These are phyloP conservation scores for Nothomitra cinnamomea DNA, from an alignment of 2,329 filamentous ascomycete species.

Conservation along the genomic window DNA sequence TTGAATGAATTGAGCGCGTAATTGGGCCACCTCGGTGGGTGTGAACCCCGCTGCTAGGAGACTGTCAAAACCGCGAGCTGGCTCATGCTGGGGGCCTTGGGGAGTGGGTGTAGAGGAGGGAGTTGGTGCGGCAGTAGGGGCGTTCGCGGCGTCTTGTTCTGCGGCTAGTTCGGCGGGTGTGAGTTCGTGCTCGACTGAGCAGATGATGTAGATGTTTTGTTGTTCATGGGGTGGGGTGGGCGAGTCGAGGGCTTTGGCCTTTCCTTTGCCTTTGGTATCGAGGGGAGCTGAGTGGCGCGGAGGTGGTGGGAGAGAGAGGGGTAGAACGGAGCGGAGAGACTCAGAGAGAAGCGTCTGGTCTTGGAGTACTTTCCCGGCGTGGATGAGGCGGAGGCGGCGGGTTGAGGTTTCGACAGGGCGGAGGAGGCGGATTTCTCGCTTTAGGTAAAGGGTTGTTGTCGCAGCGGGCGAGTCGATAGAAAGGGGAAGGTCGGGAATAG, in stretches of 20 bases:
- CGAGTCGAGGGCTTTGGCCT: neutral
- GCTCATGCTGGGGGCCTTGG: constrained; percentile 17
- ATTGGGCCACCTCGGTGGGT: constrained; percentile 60
- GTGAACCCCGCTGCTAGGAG: constrained; percentile 71
- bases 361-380: constrained; percentile 70
- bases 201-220: constrained; percentile 71
- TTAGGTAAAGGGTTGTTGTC: constrained; percentile 62
- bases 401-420: constrained; percentile 44
- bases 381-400: constrained; percentile 71
- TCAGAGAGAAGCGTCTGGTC: constrained; percentile 52
- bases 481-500: constrained; percentile 67
- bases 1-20: constrained; percentile 76
- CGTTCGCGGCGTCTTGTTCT: constrained; percentile 37
- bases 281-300: constrained; percentile 31
- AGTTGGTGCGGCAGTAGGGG: constrained; percentile 14
- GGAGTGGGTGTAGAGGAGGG: neutral
- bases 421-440: constrained; percentile 60
- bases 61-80: constrained; percentile 72
- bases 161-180: constrained; percentile 48
- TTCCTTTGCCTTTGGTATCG: constrained; percentile 15
- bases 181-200: constrained; percentile 70
- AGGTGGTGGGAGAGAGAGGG: constrained; percentile 29
- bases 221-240: neutral
- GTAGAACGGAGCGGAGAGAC: constrained; percentile 47
- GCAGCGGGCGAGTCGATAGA: constrained; percentile 50